Percentiles rank a stretch among this genome's conserved stretches.
These are phyloP conservation scores for Lentinula guzmanii DNA, from an alignment of 768 basidiomycete species.

Conservation along the genomic window DNA sequence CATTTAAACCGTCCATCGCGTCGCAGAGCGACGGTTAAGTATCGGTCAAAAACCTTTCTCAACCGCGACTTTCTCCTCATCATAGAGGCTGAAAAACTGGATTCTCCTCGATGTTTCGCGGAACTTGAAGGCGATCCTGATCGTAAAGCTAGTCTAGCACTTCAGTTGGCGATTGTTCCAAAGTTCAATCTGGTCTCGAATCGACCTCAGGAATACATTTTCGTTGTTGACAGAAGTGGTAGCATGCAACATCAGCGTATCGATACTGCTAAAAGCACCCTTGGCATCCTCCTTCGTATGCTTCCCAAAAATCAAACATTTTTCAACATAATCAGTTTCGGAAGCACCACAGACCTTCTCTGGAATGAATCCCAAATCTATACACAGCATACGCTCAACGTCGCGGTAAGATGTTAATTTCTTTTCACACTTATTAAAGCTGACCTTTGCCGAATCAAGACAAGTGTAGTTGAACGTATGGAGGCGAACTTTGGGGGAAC, in stretches of 20 bases:
- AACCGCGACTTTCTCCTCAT: constrained; percentile 45
- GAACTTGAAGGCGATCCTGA: constrained; percentile 28
- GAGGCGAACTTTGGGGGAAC: constrained; percentile 44
- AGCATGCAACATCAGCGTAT: constrained; percentile 43
- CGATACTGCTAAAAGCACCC: constrained; percentile 39
- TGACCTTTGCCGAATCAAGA: constrained; percentile 21
- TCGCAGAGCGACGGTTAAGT: constrained; percentile 32
- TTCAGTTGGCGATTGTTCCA: constrained; percentile 53
- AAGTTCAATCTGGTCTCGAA: constrained; percentile 38
- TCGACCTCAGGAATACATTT: constrained; percentile 49
- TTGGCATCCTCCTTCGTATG: constrained; percentile 41
- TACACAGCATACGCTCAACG: constrained; percentile 20
- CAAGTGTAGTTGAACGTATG: constrained; percentile 31
- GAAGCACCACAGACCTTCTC: constrained; percentile 18
- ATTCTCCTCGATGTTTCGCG: constrained; percentile 51
- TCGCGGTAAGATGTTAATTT: constrained; percentile 27
- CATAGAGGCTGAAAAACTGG: constrained; percentile 42
- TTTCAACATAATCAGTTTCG: constrained; percentile 62
- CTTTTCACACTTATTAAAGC: background rate
- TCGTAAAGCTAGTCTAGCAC: constrained; percentile 30
- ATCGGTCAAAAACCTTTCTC: constrained; percentile 36
- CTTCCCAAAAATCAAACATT: constrained; percentile 33
- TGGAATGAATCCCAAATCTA: constrained; percentile 31
- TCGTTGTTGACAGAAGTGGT: constrained; percentile 53
- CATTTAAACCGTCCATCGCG: constrained; percentile 27